Percentiles rank a stretch among this genome's conserved stretches.
Evolutionary conservation across 257 asterid species (phyloP).

Genomic region (Phtheirospermum japonicum): DNA sequence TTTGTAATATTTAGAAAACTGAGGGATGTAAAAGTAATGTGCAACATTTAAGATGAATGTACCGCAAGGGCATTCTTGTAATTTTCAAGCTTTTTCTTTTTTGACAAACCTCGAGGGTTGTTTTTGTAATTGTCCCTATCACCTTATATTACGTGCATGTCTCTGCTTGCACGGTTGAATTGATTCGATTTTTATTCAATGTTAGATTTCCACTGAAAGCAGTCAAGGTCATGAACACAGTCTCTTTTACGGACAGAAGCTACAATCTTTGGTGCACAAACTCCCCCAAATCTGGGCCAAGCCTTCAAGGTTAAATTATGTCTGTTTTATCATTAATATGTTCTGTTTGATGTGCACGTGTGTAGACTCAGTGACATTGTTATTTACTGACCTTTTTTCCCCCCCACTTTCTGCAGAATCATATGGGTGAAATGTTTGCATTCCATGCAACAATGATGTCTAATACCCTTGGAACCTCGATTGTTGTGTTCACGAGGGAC

Average conservation of each 20-base stretch:
- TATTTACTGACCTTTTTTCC: no score
- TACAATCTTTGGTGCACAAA: slow-evolving; percentile 63
- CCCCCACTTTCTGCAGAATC: no score
- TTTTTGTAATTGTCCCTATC: not conserved
- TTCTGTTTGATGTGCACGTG: no score
- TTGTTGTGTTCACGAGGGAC: slow-evolving; percentile 90
- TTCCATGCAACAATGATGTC: slow-evolving; percentile 98
- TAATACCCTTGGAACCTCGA: slow-evolving; percentile 89
- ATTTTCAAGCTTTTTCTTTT: no score
- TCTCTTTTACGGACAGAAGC: slow-evolving; percentile 88
- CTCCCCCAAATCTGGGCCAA: slow-evolving; percentile 76
- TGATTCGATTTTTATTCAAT: slow-evolving; percentile 23
- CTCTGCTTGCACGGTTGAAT: not conserved
- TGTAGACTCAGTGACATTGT: no score
- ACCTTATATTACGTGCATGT: no score
- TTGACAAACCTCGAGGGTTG: not conserved
- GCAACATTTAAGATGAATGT: no score
- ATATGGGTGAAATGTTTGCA: slow-evolving; percentile 98
- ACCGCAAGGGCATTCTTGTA: not conserved
- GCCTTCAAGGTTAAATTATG: slow-evolving; percentile 99
- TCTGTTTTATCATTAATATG: no score
- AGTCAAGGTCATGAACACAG: slow-evolving; percentile 95
- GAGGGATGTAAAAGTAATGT: no score
- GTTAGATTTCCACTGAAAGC: slow-evolving; percentile 86
- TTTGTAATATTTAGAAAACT: no score